Percentiles rank a stretch among this genome's conserved stretches.
phyloP scores from a whole-genome alignment of 805 yeast species.

The Spathaspora girioi region DNA sequence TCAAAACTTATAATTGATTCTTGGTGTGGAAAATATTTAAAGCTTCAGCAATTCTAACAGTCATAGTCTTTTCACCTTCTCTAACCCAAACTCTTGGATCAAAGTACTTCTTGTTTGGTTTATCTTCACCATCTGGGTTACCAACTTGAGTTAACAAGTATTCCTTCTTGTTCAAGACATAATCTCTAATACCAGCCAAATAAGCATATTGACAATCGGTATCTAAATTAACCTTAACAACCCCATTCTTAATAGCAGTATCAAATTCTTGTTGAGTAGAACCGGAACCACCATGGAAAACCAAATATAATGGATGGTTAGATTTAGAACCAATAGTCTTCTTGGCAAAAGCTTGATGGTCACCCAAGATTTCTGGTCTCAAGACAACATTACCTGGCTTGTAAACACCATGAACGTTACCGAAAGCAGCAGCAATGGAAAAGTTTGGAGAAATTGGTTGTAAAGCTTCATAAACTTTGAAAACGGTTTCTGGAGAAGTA shows the following conservation, averaged over 20 bases:
- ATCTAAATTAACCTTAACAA: conserved; percentile 98
- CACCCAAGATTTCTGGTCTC: conserved; percentile 90
- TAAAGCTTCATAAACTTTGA: conserved; percentile 84
- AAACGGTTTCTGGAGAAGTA: conserved; percentile 95
- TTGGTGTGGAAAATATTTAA: conserved; percentile 82
- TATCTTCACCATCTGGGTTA: conserved; percentile 98
- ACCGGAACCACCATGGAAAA: conserved; percentile 99
- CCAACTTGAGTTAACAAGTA: conserved; percentile 87
- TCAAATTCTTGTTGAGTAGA: conserved; percentile 89
- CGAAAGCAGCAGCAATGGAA: conserved; percentile 99
- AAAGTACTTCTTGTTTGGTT: conserved; percentile 99
- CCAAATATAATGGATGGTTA: conserved; percentile 83
- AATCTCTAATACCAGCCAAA: conserved; percentile 96
- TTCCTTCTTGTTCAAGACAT: conserved; percentile 93
- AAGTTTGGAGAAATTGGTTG: conserved; percentile 92
- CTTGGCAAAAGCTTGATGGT: conserved; percentile 88
- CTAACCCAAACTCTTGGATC: conserved; percentile 99
- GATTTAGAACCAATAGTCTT: conserved; percentile 52
- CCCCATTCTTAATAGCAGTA: conserved; percentile 89
- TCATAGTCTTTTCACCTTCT: conserved; percentile 99
- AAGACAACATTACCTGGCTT: conserved; percentile 97
- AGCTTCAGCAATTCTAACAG: conserved; percentile 78
- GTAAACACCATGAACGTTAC: conserved; percentile 99
- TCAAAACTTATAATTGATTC: conserved; percentile 44
- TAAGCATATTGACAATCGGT: conserved; percentile 99